A percentile compares a stretch with the other conserved stretches of the same genome.
phyloP scores from a whole-genome alignment of 441 rosid genomes.

The Corymbia calophylla region DNA sequence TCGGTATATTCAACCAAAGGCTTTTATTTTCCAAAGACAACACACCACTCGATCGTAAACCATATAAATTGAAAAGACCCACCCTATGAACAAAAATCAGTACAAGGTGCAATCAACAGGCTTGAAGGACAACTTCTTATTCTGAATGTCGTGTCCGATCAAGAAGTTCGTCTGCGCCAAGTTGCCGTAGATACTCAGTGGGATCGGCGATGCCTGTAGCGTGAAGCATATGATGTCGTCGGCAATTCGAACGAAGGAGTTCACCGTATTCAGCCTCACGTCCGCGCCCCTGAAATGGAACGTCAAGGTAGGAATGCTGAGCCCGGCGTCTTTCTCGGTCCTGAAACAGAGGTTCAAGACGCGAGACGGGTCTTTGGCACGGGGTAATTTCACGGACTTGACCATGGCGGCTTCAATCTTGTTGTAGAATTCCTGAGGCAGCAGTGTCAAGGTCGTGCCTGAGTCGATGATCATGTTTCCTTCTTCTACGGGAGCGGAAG shows the following conservation, averaged over 20 bases:
- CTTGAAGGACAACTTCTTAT: conserved; percentile 29
- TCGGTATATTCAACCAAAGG: background rate
- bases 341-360: conserved; percentile 21
- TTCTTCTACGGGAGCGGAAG: background rate
- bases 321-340: background rate
- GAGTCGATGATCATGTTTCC: conserved; percentile 51
- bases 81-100: background rate
- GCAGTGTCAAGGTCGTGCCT: conserved; percentile 27
- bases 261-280: conserved; percentile 8
- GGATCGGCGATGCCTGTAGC: background rate
- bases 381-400: background rate
- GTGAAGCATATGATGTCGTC: conserved; percentile 17
- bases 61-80: background rate
- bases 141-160: conserved; percentile 29
- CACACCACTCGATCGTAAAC: background rate
- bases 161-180: conserved; percentile 33
- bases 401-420: background rate
- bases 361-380: background rate
- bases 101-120: conserved; percentile 19
- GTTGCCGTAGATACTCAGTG: conserved; percentile 26
- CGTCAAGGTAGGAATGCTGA: conserved; percentile 16
- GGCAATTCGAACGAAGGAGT: conserved; percentile 3
- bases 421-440: background rate
- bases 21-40: background rate
- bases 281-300: conserved; percentile 37